These are phyloP conservation scores for Actinomortierella ambigua DNA, from an alignment of 371 early-diverging fungal species.

Conservation along the genomic window DNA sequence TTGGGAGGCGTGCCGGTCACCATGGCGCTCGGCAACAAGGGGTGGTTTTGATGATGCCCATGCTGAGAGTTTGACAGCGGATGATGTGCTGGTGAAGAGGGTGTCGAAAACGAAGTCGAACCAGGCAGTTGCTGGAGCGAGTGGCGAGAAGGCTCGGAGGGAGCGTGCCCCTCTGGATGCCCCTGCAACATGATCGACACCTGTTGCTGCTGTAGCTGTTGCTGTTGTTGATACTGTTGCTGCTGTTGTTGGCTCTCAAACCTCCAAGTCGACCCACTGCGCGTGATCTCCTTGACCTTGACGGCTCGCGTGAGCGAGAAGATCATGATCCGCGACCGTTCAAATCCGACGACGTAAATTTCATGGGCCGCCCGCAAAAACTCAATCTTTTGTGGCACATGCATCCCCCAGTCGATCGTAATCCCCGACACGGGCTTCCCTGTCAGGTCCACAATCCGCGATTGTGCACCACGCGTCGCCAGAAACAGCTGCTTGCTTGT, in stretches of 20 bases:
- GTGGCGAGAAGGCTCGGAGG: background rate
- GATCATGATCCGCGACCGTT: constrained; percentile 21
- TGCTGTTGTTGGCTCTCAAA: background rate
- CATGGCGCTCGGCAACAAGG: background rate
- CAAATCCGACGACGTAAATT: constrained; percentile 39
- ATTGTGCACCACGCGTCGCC: constrained; percentile 33
- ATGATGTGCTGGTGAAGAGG: background rate
- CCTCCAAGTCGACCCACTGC: constrained; percentile 15
- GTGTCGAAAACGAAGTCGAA: background rate
- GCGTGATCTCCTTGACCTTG: constrained; percentile 33
- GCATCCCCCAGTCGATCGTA: constrained; percentile 28
- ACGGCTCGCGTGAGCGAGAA: constrained; percentile 28
- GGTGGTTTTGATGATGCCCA: background rate
- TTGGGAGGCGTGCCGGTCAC: no score
- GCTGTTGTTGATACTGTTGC: constrained; percentile 1
- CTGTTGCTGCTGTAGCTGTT: constrained; percentile 1
- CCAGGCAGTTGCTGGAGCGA: background rate
- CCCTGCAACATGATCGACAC: background rate
- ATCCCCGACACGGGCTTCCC: constrained; percentile 32
- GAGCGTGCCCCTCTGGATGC: background rate
- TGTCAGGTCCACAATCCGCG: constrained; percentile 35
- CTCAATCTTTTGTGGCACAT: constrained; percentile 37
- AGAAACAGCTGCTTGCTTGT: constrained; percentile 29
- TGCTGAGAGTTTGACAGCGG: background rate
- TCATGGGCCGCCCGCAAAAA: constrained; percentile 27